Evolutionary conservation across 2,329 filamentous ascomycete species (phyloP), one percentile per base, ranked within the genome.

Genomic region (Colletotrichum neosansevieriae): DNA sequence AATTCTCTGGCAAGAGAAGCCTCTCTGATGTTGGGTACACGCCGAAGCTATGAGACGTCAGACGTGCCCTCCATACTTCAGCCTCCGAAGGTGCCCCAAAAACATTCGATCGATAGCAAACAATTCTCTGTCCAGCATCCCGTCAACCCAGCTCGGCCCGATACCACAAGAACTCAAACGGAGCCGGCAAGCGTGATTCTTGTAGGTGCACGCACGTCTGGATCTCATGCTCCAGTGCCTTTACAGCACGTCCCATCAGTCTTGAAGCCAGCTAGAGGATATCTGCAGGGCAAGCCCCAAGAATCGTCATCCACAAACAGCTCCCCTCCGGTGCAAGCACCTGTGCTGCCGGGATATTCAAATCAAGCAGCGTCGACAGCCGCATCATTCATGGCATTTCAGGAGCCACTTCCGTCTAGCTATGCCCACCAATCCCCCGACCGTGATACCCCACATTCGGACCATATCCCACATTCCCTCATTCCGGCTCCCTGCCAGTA

Each of bases 241-340:
- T 73, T 19, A 32, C 67, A 21, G 32, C 73, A 76, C 36, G 63
- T 75, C 2, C 77, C 75, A 0, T 76, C 77, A 0, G 73, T 77
- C 15, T 70, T 79, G 9, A 74, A 76, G 49, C 75, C 77, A 13
- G 76, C 74, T 3, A 72, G 72, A 7, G 76, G 73, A 0, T 74
- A 64, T 12, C 61, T 42, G 2, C 58, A 44, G 10, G 60, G 29
- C 19, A 24, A 19, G 32, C 15, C 50, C 4, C 58, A n/a, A 17
- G 38, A 61, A 15, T n/a, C 44, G 11, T 29, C 9, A 7, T 29
- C 29, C 29, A 29, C 29, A 29, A 7, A 29, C 29, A 29, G 29
- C 29, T 9, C 6, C 7, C 29, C 29, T 29, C 29, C 6, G 29
- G 29, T 29, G 6, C 29, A 29, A 29, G 29, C 29, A 29, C 29